phyloP scores from a whole-genome alignment of 208 protist species.

The Leishmania guyanensis region DNA sequence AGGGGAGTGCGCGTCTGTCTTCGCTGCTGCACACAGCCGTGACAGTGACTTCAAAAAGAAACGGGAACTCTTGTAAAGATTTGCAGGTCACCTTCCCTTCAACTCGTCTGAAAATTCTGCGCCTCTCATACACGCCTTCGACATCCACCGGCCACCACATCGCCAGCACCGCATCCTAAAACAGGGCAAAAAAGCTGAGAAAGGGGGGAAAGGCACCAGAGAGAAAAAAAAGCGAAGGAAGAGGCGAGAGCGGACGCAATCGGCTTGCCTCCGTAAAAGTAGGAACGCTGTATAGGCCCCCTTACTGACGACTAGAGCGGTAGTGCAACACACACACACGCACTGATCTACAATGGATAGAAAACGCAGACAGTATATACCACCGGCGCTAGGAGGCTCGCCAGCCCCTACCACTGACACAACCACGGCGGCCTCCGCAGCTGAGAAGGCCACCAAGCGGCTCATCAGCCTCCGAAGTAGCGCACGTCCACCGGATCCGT shows the following conservation, averaged over 20 bases:
- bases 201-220: background rate
- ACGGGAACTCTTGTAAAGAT: background rate
- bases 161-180: background rate
- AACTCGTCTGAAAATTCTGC: background rate
- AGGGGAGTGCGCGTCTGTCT: background rate
- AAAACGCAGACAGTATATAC: constrained; percentile 28
- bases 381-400: constrained; percentile 14
- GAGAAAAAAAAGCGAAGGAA: background rate
- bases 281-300: background rate
- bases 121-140: background rate
- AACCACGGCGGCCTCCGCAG: constrained; percentile 15
- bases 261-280: background rate
- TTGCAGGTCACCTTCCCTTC: background rate
- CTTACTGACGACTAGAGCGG: background rate
- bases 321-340: constrained; percentile 1
- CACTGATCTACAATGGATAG: constrained; percentile 11
- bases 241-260: background rate
- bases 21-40: background rate
- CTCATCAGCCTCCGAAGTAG: constrained; percentile 20
- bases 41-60: background rate
- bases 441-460: constrained; percentile 14
- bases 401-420: constrained; percentile 1
- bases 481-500: background rate
- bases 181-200: background rate
- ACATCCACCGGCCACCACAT: background rate